phyloP scores from a whole-genome alignment of 441 rosid genomes.

The Gossypium trilobum region DNA sequence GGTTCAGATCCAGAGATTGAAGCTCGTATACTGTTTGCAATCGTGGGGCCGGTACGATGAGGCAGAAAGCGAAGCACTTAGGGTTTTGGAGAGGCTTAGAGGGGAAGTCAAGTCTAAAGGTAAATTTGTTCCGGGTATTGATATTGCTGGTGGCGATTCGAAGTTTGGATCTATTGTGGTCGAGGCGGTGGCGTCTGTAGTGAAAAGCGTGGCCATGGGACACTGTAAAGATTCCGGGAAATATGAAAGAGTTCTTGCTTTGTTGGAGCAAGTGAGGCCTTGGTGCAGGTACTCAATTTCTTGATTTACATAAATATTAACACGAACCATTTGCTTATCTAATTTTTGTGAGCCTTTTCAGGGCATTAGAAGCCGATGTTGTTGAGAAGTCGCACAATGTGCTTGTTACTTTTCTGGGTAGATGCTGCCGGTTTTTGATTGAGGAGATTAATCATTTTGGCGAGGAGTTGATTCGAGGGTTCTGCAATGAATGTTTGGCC shows the following conservation, averaged over 20 bases:
- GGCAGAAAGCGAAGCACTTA: constrained; percentile 36
- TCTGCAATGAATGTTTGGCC: constrained; percentile 34
- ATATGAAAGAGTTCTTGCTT: constrained; percentile 31
- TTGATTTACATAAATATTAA: neutral
- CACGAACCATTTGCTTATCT: neutral
- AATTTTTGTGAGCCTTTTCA: constrained; percentile 9
- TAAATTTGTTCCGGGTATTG: constrained; percentile 32
- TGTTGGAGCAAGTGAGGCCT: constrained; percentile 53
- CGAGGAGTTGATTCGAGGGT: constrained; percentile 36
- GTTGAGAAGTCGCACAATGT: constrained; percentile 50
- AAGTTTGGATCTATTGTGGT: constrained; percentile 45
- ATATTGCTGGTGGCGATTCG: constrained; percentile 27
- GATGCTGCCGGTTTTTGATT: constrained; percentile 43
- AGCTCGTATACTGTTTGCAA: constrained; percentile 46
- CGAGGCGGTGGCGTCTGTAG: constrained; percentile 43
- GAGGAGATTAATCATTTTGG: constrained; percentile 41
- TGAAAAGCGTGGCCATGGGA: constrained; percentile 43
- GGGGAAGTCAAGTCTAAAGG: constrained; percentile 9
- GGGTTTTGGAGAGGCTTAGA: constrained; percentile 46
- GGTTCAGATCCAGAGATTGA: constrained; percentile 43
- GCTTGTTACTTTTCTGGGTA: constrained; percentile 45
- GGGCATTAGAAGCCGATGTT: constrained; percentile 52
- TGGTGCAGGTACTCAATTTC: constrained; percentile 54
- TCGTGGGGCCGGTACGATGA: constrained; percentile 42
- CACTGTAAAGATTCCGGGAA: constrained; percentile 33